Conservation (phyloP, 306 rosid genomes). For the Cercis canadensis region DNA sequence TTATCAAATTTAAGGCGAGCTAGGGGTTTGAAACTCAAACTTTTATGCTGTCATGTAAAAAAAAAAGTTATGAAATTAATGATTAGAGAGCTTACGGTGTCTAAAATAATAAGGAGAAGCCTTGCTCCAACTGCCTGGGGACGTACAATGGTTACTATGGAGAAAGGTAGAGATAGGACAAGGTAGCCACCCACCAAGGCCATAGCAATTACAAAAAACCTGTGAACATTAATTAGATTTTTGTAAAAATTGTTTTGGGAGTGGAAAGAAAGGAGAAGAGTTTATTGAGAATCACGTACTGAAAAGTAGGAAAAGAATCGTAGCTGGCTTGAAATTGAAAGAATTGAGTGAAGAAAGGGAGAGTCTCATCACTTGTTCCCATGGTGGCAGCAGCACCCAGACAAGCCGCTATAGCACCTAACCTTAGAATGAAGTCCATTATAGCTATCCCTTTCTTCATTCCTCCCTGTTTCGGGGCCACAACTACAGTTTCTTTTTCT, state of each 20-base stretch:
- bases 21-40: no score
- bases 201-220: slow-evolving; percentile 82
- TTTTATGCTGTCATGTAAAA: no score
- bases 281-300: slow-evolving; percentile 51
- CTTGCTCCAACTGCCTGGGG: slow-evolving; percentile 68
- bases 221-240: slow-evolving; percentile 19
- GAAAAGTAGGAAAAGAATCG: slow-evolving; percentile 70
- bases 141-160: slow-evolving; percentile 73
- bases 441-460: slow-evolving; percentile 67
- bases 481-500: slow-evolving; percentile 46
- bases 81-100: slow-evolving; percentile 54
- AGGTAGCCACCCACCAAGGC: slow-evolving; percentile 68
- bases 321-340: slow-evolving; percentile 90
- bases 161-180: slow-evolving; percentile 81
- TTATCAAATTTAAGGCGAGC: no score
- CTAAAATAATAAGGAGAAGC: slow-evolving; percentile 66
- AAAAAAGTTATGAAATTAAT: neutral
- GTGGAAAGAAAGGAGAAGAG: neutral
- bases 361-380: slow-evolving; percentile 81
- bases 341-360: slow-evolving; percentile 93
- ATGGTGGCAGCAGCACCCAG: slow-evolving; percentile 73
- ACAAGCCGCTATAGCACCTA: slow-evolving; percentile 68
- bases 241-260: neutral
- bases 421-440: slow-evolving; percentile 70
- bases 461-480: slow-evolving; percentile 46